Base-by-base conservation (phyloP, 2,329 filamentous ascomycete genomes). In the Beauveria varroae region DNA sequence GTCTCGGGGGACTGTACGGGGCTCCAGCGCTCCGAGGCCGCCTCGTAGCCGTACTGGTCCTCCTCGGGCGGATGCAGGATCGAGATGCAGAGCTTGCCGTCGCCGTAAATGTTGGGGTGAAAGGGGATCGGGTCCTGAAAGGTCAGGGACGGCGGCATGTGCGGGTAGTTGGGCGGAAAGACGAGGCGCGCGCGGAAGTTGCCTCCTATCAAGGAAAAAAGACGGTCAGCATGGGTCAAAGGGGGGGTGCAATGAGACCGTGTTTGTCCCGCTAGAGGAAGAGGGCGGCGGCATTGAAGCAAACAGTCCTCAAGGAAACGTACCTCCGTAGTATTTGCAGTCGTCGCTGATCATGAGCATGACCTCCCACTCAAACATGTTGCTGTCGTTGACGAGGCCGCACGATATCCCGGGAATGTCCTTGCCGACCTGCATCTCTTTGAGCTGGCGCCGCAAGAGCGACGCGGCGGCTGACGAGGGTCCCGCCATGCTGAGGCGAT, bases 341-440 rank as follows among this genome's bases (percentile, higher is more conserved):
- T 96, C 92, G 68, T 97, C 93, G 64, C 86, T 91, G 66, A 98
- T 93, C 93, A 99, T 98, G 64, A 99, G 85, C 90, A 97, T 96
- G 22, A 98, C 92, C 75, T 98, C 93, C 95, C 95, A 99, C 78
- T 96, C 90, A 67, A 97, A 97, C 10, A 98, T 86, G 72, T 96
- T 96, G 76, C 79, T 89, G 73, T 89, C 90, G 69, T 88, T 86
- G 57, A 93, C 86, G 49, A 99, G 79, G 0, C 95, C 95, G 69
- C 91, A 96, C 64, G 92, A 97, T 71, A 98, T 96, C 58, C 93
- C 95, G 0, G 91, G 91, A 52, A 98, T 89, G 74, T 96, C 92
- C 72, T 92, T 93, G 73, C 91, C 88, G 26, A 83, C 86, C 76
- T 96, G 91, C 86, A 99, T 98, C 73, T 96, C 88, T 79, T 96